Conservation (phyloP, 495 filamentous ascomycete species). For the Cercophora newfieldiana region DNA sequence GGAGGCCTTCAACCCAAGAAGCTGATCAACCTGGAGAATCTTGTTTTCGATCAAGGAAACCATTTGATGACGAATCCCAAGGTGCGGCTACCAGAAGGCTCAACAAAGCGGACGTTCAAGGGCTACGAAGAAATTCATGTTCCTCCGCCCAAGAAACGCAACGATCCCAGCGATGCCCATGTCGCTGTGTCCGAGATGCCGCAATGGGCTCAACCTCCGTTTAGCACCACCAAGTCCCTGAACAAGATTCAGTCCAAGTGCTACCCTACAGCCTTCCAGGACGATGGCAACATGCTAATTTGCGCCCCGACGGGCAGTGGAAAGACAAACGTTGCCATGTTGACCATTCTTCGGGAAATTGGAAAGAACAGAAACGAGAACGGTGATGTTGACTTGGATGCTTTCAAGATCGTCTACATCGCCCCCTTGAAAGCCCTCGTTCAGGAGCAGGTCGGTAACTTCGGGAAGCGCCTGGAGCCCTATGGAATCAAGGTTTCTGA, state of each 20-base stretch:
- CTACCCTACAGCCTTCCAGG: slow-evolving; percentile 85
- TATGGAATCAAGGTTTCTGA: slow-evolving; percentile 93
- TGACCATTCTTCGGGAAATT: slow-evolving; percentile 92
- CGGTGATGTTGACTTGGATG: slow-evolving; percentile 88
- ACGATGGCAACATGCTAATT: slow-evolving; percentile 96
- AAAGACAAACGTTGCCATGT: slow-evolving; percentile 99
- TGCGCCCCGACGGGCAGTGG: slow-evolving; percentile 97
- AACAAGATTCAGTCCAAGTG: slow-evolving; percentile 96
- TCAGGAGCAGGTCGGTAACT: slow-evolving; percentile 95
- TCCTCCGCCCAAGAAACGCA: slow-evolving; percentile 80
- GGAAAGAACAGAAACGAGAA: slow-evolving; percentile 89
- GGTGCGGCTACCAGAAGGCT: slow-evolving; percentile 92
- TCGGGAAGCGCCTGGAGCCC: slow-evolving; percentile 84
- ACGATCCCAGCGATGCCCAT: slow-evolving; percentile 74
- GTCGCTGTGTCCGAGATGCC: slow-evolving; percentile 85
- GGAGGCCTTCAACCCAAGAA: slow-evolving; percentile 87
- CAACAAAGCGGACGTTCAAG: slow-evolving; percentile 91
- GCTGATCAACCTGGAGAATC: slow-evolving; percentile 89
- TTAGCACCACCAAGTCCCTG: slow-evolving; percentile 72
- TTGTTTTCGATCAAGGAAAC: slow-evolving; percentile 96
- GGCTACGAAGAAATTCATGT: slow-evolving; percentile 99
- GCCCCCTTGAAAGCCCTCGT: slow-evolving; percentile 93
- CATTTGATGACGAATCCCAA: slow-evolving; percentile 98
- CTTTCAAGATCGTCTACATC: slow-evolving; percentile 97
- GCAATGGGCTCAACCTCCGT: slow-evolving; percentile 86